Conservation (phyloP, 495 filamentous ascomycete species). For the Acidomyces sp. region DNA sequence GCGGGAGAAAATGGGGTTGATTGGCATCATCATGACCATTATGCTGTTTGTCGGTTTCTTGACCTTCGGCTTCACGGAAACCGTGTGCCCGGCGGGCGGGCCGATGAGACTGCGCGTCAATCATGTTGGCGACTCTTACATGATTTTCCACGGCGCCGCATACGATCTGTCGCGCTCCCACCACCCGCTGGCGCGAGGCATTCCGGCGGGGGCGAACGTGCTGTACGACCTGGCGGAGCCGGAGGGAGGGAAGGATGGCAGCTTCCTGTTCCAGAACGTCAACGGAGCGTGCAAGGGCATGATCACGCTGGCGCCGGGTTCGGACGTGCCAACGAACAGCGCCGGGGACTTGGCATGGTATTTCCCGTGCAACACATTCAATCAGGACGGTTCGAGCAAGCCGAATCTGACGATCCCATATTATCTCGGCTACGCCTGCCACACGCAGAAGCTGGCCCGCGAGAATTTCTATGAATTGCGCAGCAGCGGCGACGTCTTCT, state of each 20-base stretch:
- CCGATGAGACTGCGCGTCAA: conserved; percentile 61
- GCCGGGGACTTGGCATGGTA: conserved; percentile 83
- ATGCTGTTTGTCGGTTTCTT: conserved; percentile 86
- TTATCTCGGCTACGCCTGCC: conserved; percentile 81
- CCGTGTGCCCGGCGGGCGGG: conserved; percentile 62
- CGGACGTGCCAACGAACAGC: conserved; percentile 65
- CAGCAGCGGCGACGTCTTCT: conserved; percentile 67
- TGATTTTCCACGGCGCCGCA: conserved; percentile 91
- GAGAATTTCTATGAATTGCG: conserved; percentile 57
- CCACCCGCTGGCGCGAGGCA: conserved; percentile 69
- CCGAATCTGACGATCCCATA: conserved; percentile 61
- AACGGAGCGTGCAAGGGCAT: conserved; percentile 93
- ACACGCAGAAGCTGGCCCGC: conserved; percentile 56
- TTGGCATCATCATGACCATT: conserved; percentile 82
- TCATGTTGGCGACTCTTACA: conserved; percentile 62
- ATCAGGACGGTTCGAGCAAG: conserved; percentile 76
- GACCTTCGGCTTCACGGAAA: conserved; percentile 88
- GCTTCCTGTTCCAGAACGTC: conserved; percentile 97
- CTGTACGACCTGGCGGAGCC: conserved; percentile 70
- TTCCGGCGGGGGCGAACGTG: conserved; percentile 55
- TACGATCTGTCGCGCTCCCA: conserved; percentile 65
- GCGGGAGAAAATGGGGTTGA: conserved; percentile 96
- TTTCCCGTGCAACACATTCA: conserved; percentile 83
- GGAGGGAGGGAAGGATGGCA: conserved; percentile 78
- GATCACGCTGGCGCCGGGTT: conserved; percentile 55